Base-by-base conservation (phyloP, 768 basidiomycete species). In the Rhodosporidiobolus sp. region DNA sequence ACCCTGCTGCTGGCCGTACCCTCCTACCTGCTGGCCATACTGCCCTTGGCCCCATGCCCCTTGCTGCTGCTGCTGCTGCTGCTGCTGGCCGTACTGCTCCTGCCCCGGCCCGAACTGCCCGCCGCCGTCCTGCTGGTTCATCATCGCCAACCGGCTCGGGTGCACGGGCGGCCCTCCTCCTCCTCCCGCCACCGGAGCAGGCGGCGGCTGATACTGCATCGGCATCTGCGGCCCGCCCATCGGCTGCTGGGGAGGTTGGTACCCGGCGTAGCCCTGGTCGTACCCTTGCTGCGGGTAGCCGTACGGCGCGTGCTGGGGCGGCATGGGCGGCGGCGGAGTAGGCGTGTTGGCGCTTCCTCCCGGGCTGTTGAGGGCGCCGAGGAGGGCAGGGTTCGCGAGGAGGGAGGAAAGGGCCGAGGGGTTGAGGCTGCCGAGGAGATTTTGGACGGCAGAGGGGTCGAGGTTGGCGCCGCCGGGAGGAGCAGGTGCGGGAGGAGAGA, bases 341-440 rank as follows among this genome's bases (percentile, higher is more conserved):
- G 61, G 48, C 28, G 58, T 4, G 38, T 28, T n/a, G 24, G 20
- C 59, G 24, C 24, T n/a, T 48, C 46, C 46, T n/a, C n/a, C n/a
- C n/a, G n/a, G 48, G 48, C 17, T 49, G 48, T 49, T 49, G 45
- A 61, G 60, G 30, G 48, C 34, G 57, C n/a, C 48, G 24, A 52
- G 24, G 5, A 66, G 49, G 0, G 57, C 17, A 0, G 71, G 71
- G 62, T 72, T 72, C 16, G 66, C 52, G 17, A 72, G 57, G n/a
- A 72, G 56, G 43, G 54, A 48, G 28, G 56, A 49, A 35, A 72
- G 34, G 14, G 71, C 45, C 10, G 49, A 4, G 1, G 61, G 66
- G 50, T 72, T 48, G 49, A 72, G 48, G 17, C 17, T 9, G 19
- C 62, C 22, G 43, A 72, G 65, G 50, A 67, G 61, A 8, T 48